Evolutionary conservation across 2,329 filamentous ascomycete genomes (phyloP).

Genomic region (Cytospora piceicola): DNA sequence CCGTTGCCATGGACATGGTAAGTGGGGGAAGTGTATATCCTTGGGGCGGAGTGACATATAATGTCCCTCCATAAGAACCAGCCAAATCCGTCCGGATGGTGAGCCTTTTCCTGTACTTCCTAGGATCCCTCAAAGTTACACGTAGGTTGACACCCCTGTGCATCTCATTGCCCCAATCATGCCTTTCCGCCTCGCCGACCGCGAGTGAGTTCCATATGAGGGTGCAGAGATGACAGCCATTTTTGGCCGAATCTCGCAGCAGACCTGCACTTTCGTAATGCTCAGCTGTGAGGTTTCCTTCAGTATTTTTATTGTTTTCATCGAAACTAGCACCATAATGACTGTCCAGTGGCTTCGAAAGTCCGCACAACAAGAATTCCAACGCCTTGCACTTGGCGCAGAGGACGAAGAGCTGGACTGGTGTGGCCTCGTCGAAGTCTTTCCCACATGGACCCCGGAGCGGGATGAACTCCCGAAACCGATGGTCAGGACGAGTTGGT

Average conservation of each 20-base stretch:
- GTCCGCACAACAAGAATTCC: background rate
- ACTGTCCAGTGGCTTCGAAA: background rate
- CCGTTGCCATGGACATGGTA: background rate
- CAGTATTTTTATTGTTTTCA: no score
- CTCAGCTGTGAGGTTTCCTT: background rate
- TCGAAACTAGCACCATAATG: no score
- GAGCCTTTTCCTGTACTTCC: background rate
- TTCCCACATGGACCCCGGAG: background rate
- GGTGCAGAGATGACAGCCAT: background rate
- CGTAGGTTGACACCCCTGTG: background rate
- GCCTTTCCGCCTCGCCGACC: background rate
- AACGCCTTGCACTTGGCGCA: background rate
- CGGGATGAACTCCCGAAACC: background rate
- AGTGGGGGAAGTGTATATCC: background rate
- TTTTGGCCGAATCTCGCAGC: background rate
- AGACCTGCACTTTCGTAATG: background rate
- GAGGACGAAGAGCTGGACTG: background rate
- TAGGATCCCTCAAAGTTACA: background rate
- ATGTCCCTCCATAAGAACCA: background rate
- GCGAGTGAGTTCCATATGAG: background rate
- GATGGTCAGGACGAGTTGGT: background rate
- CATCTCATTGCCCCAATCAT: background rate
- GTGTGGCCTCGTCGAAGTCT: background rate
- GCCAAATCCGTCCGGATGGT: background rate
- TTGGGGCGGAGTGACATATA: background rate